Evolutionary conservation across 2,329 filamentous ascomycete genomes (phyloP).

Genomic region (Zelopaecilomyces penicillatus): DNA sequence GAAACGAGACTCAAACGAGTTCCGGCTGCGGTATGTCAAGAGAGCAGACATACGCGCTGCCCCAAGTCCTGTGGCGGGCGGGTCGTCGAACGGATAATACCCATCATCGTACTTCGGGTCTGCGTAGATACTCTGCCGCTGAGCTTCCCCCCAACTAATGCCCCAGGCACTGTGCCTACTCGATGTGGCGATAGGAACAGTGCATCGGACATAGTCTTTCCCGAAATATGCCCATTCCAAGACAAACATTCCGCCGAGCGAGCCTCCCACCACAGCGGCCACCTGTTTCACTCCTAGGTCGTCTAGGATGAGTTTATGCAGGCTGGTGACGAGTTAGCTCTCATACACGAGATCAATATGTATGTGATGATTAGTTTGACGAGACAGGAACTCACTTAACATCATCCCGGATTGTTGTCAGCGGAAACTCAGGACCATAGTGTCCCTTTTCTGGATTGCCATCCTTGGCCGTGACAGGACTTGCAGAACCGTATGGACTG

Average conservation of each 20-base stretch:
- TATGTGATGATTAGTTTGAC: not conserved
- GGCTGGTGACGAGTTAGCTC: conserved; percentile 38
- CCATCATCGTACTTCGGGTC: conserved; percentile 98
- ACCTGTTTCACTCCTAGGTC: conserved; percentile 72
- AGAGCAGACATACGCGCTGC: conserved; percentile 96
- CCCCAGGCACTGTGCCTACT: conserved; percentile 82
- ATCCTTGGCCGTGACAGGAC: conserved; percentile 80
- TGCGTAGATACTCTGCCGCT: conserved; percentile 89
- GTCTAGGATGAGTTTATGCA: conserved; percentile 73
- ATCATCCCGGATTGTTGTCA: conserved; percentile 93
- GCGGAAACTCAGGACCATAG: conserved; percentile 92
- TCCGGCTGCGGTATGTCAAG: conserved; percentile 89
- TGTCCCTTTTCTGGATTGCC: conserved; percentile 63
- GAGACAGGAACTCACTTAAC: conserved; percentile 59
- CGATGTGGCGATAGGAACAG: conserved; percentile 79
- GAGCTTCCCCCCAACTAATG: conserved; percentile 84
- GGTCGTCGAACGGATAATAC: conserved; percentile 83
- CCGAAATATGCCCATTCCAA: conserved; percentile 89
- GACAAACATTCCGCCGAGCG: conserved; percentile 85
- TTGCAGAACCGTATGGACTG: conserved; percentile 80
- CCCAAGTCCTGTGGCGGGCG: conserved; percentile 76
- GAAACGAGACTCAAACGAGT: conserved; percentile 94
- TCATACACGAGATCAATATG: too few species aligned
- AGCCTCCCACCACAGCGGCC: conserved; percentile 72
- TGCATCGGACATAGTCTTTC: conserved; percentile 69